Conservation (phyloP, 73 alveolate genomes). For the Paramecium octaurelia region DNA sequence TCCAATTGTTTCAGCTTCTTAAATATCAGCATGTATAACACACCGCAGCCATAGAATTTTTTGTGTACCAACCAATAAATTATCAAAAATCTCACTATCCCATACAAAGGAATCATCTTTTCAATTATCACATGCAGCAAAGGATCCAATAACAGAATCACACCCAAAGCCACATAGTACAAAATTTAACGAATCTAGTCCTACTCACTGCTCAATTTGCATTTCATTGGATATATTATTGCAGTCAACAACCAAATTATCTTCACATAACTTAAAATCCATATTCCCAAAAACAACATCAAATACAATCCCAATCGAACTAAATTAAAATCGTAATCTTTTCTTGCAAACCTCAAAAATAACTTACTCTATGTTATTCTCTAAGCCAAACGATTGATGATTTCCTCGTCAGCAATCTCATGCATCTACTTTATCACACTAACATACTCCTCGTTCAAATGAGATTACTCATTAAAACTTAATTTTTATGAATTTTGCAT, state of each 20-base stretch:
- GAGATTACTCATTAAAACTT: not conserved
- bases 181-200: not conserved
- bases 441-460: not conserved
- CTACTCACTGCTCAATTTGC: not conserved
- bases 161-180: not conserved
- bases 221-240: not conserved
- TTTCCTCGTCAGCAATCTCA: not conserved
- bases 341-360: not conserved
- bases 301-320: not conserved
- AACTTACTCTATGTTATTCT: not conserved
- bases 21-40: not conserved
- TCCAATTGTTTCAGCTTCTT: not conserved
- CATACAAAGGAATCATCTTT: not conserved
- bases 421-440: not conserved
- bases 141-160: not conserved
- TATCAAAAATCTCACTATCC: not conserved
- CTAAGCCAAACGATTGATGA: not conserved
- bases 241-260: not conserved
- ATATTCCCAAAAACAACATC: not conserved
- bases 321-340: not conserved
- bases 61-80: not conserved
- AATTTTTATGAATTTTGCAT: not conserved
- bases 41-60: not conserved
- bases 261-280: not conserved
- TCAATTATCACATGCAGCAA: not conserved